Evolutionary conservation across 331 rosid species (phyloP), one percentile per base, ranked within the genome.

Genomic region (Prunus yedoensis): DNA sequence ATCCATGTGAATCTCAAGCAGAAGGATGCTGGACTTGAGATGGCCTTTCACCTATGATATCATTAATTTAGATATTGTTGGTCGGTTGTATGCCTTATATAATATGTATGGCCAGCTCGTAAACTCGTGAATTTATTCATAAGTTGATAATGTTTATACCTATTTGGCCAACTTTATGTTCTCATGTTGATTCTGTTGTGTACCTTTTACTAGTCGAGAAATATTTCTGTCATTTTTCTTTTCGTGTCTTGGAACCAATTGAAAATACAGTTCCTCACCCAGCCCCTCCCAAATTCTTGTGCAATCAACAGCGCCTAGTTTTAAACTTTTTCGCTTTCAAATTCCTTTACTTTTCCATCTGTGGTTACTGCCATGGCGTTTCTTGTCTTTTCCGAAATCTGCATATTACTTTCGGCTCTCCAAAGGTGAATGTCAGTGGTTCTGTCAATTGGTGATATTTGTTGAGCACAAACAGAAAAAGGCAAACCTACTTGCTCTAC

Each of bases 391-490:
- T 10, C 18, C 30, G 35, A 64, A 57, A 58, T 80, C 75, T 74
- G 66, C 54, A 32, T 56, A 51, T 46, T 82, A 59, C 87, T 86
- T 86, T 80, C 70, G 79, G 86, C 79, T 28, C 38, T 30, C 9
- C 66, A 79, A 79, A 47, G 52, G 71, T 35, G 51, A 28, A 72
- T 57, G 61, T 82, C 82, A 80, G 69, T 73, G 81, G 83, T 71
- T 73, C 38, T 17, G 4, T 81, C 16, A 62, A 23, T 54, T 58
- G 71, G 79, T 69, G 68, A 47, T 81, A 73, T 76, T 70, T 82
- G 79, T 16, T 43, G 81, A 74, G 88, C 85, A 74, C 86, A 72
- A 64, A 83, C 80, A 80, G 80, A 46, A 61, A 63, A 20, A 28
- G 58, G 50, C 68, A 57, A 71, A 57, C 77, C 60, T 60, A 53